Conservation (phyloP, 148 eudicot species). For the Heliamphora exappendiculata region DNA sequence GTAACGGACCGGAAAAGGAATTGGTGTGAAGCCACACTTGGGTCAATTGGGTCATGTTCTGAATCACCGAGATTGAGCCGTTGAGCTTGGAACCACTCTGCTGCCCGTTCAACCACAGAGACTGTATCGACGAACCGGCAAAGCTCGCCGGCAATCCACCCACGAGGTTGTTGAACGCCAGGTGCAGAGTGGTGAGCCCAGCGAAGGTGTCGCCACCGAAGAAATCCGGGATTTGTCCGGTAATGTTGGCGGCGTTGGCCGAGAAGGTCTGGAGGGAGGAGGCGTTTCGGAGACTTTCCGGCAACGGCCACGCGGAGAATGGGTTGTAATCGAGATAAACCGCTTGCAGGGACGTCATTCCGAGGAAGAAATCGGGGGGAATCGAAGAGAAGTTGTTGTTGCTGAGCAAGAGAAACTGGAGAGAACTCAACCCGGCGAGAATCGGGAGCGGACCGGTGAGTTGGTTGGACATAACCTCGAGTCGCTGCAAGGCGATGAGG, state of each 20-base stretch:
- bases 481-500: conserved; percentile 39
- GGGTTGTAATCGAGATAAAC: conserved; percentile 67
- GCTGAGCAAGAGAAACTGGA: conserved; percentile 36
- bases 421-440: conserved; percentile 42
- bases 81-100: conserved; percentile 37
- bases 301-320: conserved; percentile 62
- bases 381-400: conserved; percentile 41
- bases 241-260: conserved; percentile 64
- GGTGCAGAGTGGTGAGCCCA: conserved; percentile 56
- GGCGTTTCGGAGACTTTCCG: conserved; percentile 44
- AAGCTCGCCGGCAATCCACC: conserved; percentile 67
- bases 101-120: conserved; percentile 94
- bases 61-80: conserved; percentile 73
- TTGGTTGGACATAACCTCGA: conserved; percentile 47
- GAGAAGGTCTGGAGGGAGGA: conserved; percentile 73
- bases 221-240: conserved; percentile 61
- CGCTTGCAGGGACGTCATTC: conserved; percentile 32
- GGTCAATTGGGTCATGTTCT: conserved; percentile 77
- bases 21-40: conserved; percentile 86
- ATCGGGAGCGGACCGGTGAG: conserved; percentile 61
- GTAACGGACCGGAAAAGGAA: conserved; percentile 78
- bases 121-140: conserved; percentile 68
- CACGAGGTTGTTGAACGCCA: conserved; percentile 65
- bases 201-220: conserved; percentile 71
- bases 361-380: conserved; percentile 55